Conservation (phyloP, 179 eudicot genomes). For the Silene coronaria region DNA sequence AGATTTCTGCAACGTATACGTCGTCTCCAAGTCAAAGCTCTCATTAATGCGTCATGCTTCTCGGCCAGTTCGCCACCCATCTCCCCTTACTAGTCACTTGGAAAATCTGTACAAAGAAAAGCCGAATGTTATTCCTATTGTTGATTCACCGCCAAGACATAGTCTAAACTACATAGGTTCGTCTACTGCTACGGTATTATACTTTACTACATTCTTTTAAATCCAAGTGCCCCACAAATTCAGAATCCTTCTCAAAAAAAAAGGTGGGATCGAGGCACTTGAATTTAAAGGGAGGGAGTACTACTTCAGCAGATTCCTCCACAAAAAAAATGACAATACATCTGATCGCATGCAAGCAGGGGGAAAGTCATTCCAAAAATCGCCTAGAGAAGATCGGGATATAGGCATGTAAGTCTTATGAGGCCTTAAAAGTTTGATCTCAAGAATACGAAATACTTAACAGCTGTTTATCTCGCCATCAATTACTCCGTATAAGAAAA, state of each 20-base stretch:
- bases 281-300: not conserved
- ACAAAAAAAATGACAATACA: not conserved
- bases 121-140: slow-evolving; percentile 20
- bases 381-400: slow-evolving; percentile 24
- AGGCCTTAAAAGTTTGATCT: not conserved
- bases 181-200: slow-evolving; percentile 1
- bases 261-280: not conserved
- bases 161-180: slow-evolving; percentile 42
- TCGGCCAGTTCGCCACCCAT: slow-evolving; percentile 30
- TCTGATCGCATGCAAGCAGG: slow-evolving; percentile 29
- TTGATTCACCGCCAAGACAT: slow-evolving; percentile 32
- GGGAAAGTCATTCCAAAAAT: slow-evolving; percentile 26
- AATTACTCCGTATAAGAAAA: not conserved
- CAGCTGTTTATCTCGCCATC: not conserved
- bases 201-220: slow-evolving; percentile 7
- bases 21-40: slow-evolving; percentile 70
- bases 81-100: slow-evolving; percentile 38
- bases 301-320: slow-evolving; percentile 11
- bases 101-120: slow-evolving; percentile 31
- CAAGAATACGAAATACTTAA: not conserved
- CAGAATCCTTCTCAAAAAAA: not conserved
- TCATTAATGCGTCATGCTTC: slow-evolving; percentile 28
- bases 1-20: slow-evolving; percentile 78
- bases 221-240: not conserved
- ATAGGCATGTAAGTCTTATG: slow-evolving; percentile 22